A percentile compares a stretch with the other conserved stretches of the same genome.
These are phyloP conservation scores for Elsinoe necatrix DNA, from an alignment of 2,329 filamentous ascomycete species.

Conservation along the genomic window DNA sequence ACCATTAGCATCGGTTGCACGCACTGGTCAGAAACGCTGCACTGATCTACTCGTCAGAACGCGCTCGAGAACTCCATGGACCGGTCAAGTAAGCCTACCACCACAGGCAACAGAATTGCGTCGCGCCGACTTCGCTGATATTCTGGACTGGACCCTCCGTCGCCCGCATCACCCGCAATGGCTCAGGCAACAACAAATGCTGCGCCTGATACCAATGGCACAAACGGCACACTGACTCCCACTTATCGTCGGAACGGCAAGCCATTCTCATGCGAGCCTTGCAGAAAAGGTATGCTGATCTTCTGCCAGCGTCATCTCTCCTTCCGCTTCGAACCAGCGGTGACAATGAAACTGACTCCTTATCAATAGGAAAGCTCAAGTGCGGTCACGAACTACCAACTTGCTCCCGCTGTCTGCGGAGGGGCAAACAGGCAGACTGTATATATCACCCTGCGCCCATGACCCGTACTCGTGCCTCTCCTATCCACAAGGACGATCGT, in stretches of 20 bases:
- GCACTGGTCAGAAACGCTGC: not conserved
- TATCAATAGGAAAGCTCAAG: constrained; percentile 26
- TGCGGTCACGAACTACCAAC: constrained; percentile 28
- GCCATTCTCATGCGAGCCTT: constrained; percentile 28
- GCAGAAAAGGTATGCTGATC: constrained; percentile 20
- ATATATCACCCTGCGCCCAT: constrained; percentile 31
- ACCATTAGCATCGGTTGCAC: not conserved
- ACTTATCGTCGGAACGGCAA: constrained; percentile 29
- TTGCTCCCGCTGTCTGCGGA: constrained; percentile 28
- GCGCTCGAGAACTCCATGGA: not conserved
- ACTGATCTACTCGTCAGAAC: not conserved
- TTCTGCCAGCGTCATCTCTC: not conserved
- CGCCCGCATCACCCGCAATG: not conserved
- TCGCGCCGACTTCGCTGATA: constrained; percentile 9
- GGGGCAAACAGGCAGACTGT: constrained; percentile 27
- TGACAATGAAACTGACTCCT: not conserved
- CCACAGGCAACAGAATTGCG: constrained; percentile 12
- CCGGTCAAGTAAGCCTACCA: not conserved
- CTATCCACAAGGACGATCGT: constrained; percentile 13
- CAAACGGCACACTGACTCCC: constrained; percentile 11
- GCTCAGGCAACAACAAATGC: constrained; percentile 9
- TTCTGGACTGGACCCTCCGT: not conserved
- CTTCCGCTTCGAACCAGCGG: not conserved
- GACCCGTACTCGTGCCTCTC: constrained; percentile 21
- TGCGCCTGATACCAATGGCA: constrained; percentile 3